Percentiles rank a stretch among this genome's conserved stretches.
Evolutionary conservation across 2,329 filamentous ascomycete species (phyloP).

Genomic region (Didymella glomerata): DNA sequence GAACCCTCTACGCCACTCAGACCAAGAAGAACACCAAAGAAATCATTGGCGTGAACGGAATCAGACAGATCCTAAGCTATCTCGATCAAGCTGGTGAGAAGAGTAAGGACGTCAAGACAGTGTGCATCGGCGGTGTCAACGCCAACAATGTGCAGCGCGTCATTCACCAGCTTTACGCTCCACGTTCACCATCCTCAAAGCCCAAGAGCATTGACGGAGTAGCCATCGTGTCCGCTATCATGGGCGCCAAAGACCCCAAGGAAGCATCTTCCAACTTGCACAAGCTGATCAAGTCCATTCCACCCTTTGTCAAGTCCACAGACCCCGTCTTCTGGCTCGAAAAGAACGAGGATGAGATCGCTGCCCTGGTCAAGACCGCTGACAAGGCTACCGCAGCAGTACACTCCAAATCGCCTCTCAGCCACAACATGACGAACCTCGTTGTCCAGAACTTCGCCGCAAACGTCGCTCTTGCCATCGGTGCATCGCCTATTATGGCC

Average conservation of each 20-base stretch:
- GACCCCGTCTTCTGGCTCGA: conserved; percentile 32
- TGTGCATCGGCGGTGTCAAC: conserved; percentile 92
- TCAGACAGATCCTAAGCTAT: conserved; percentile 69
- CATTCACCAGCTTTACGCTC: conserved; percentile 70
- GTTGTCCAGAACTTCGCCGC: conserved; percentile 96
- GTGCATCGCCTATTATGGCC: conserved; percentile 93
- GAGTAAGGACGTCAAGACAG: conserved; percentile 58
- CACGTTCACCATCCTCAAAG: conserved; percentile 30
- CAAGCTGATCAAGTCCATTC: conserved; percentile 58
- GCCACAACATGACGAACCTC: conserved; percentile 97
- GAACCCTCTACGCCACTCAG: conserved; percentile 83
- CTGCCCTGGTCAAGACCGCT: conserved; percentile 27
- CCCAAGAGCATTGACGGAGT: conserved; percentile 77
- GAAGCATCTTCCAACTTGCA: conserved; percentile 68
- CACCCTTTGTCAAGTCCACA: conserved; percentile 32
- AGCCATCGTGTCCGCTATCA: conserved; percentile 88
- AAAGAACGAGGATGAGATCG: conserved; percentile 26
- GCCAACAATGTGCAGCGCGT: conserved; percentile 76
- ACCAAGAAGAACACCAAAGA: conserved; percentile 88
- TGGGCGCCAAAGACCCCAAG: conserved; percentile 74
- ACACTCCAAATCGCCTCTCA: conserved; percentile 72
- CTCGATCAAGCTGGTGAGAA: conserved; percentile 58
- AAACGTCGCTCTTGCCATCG: conserved; percentile 84
- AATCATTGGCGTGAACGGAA: conserved; percentile 77
- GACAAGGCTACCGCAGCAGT: conserved; percentile 66